These are phyloP conservation scores for Protea cynaroides DNA, from an alignment of 164 flowering plant species.

Conservation along the genomic window DNA sequence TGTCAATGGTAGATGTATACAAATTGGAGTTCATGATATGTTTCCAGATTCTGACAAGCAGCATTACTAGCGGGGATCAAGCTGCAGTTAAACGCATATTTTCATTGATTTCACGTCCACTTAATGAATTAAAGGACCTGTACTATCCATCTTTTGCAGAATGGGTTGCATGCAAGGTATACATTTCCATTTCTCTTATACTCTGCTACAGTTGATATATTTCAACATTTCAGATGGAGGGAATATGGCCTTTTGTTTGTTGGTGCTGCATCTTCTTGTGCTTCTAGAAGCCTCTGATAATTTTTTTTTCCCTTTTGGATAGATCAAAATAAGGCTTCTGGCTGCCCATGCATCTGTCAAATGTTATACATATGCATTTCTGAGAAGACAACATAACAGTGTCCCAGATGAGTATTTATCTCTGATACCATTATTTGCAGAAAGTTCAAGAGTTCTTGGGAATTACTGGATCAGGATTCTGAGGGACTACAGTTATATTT, in stretches of 20 bases:
- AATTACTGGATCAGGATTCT: slow-evolving; percentile 68
- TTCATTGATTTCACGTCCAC: slow-evolving; percentile 78
- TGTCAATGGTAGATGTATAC: not conserved
- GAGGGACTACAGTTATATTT: slow-evolving; percentile 57
- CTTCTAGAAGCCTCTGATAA: too few relatives aligned
- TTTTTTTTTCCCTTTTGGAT: slow-evolving; percentile 5
- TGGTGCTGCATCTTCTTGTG: not conserved
- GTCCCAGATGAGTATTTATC: slow-evolving; percentile 65
- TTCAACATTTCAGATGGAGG: slow-evolving; percentile 1
- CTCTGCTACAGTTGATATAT: not conserved
- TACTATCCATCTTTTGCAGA: slow-evolving; percentile 99
- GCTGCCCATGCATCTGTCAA: slow-evolving; percentile 98
- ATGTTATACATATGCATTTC: slow-evolving; percentile 69
- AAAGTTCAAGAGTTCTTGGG: slow-evolving; percentile 67
- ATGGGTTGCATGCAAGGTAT: slow-evolving; percentile 98
- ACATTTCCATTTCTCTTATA: not conserved
- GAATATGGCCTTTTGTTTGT: not conserved
- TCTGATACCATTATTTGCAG: slow-evolving; percentile 67
- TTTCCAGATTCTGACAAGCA: slow-evolving; percentile 81
- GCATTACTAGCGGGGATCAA: slow-evolving; percentile 82
- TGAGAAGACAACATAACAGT: slow-evolving; percentile 43
- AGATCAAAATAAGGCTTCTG: slow-evolving; percentile 86
- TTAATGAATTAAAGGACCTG: slow-evolving; percentile 73
- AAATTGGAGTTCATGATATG: slow-evolving; percentile 1
- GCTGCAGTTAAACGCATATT: slow-evolving; percentile 81